Base-by-base conservation (phyloP, 2,329 filamentous ascomycete genomes). In the Aspergillus jensenii region DNA sequence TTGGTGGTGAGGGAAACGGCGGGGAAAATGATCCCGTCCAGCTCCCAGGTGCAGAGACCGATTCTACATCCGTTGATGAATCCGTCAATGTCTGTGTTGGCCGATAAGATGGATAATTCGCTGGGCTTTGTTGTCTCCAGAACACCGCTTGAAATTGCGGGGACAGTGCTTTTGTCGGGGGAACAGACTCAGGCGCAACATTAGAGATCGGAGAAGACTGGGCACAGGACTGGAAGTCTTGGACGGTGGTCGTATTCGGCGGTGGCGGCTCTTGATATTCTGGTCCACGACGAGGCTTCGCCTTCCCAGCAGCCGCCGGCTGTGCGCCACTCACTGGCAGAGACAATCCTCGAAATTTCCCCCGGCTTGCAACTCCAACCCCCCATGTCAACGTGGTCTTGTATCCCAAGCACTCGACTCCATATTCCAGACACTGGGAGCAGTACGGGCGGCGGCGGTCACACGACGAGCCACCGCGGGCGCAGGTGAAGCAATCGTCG, bases 341-440 rank as follows among this genome's bases (percentile, higher is more conserved):
- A 56, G 93, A 93, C 65, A 97, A 82, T 40, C 93, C 93, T 61
- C 93, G 87, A 62, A 98, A 86, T 81, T 98, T 98, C 71, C 93
- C 93, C 69, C 93, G 88, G 77, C 93, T 97, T 56, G 93, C 93
- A 59, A 98, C 93, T 52, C 93, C 93, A 48, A 97, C 91, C 43
- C 92, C 92, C 93, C 93, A 98, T 47, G 93, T 98, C 76, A 98
- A 82, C 67, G 93, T 93, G 15, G 93, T 98, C 79, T 96, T 96
- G 82, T 98, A 98, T 59, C 93, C 93, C 27, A 91, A 92, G 79
- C 93, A 98, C 71, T 96, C 92, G 73, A 91, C 92, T 64, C 92
- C 93, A 63, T 91, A 84, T 67, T 96, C 91, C 62, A 98, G 84
- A 75, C 93, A 99, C 77, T 92, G 93, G 45, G 92, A 92, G 79